Percentiles rank a stretch among this genome's conserved stretches.
These are phyloP conservation scores for Neurospora terricola DNA, from an alignment of 495 filamentous ascomycete species.

Conservation along the genomic window DNA sequence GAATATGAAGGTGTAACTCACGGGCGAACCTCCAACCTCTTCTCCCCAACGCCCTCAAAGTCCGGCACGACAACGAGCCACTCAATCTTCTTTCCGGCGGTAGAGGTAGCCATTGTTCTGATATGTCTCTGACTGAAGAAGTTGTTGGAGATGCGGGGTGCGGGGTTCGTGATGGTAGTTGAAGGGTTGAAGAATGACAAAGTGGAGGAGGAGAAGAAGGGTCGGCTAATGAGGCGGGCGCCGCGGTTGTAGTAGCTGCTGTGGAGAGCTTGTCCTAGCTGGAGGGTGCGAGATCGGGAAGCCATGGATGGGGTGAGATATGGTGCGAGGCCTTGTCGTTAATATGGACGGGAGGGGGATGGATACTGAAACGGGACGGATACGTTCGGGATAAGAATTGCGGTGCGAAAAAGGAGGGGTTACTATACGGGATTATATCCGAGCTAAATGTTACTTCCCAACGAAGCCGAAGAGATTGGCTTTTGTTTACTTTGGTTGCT, in stretches of 20 bases:
- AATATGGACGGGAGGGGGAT: too few species aligned
- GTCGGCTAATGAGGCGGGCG: not conserved
- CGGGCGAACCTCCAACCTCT: slow-evolving; percentile 63
- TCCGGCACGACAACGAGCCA: slow-evolving; percentile 85
- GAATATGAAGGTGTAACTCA: slow-evolving; percentile 31
- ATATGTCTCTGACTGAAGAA: not conserved
- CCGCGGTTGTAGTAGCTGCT: not conserved
- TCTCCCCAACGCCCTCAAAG: slow-evolving; percentile 50
- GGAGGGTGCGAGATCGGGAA: not conserved
- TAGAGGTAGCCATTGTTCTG: slow-evolving; percentile 30
- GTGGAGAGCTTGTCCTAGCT: not conserved
- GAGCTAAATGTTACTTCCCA: not conserved
- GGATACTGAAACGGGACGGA: not conserved
- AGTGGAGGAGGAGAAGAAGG: not conserved
- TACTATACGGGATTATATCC: not conserved
- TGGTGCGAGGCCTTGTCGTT: too few species aligned
- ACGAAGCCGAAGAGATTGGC: not conserved
- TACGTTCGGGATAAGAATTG: not conserved
- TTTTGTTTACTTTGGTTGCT: not conserved
- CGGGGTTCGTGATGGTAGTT: not conserved
- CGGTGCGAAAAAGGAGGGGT: not conserved
- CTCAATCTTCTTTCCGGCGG: slow-evolving; percentile 49
- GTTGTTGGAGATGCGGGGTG: not conserved
- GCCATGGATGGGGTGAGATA: not conserved
- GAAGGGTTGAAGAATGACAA: not conserved